phyloP scores from a whole-genome alignment of 306 rosid species.

The Cucurbita moschata region DNA sequence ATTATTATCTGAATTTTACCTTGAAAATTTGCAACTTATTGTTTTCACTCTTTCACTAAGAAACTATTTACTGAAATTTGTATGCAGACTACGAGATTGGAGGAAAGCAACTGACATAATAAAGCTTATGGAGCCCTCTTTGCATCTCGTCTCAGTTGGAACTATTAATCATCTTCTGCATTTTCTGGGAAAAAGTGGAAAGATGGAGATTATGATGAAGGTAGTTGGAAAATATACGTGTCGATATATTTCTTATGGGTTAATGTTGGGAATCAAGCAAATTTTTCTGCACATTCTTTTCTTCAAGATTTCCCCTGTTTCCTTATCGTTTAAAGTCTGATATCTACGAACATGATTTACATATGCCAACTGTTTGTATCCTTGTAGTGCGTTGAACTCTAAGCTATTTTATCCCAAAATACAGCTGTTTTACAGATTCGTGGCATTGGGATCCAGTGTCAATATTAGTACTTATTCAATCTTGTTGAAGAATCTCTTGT shows the following conservation, averaged over 20 bases:
- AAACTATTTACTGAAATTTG: slow-evolving; percentile 22
- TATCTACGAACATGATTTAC: not conserved
- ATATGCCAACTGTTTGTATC: not conserved
- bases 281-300: not conserved
- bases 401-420: slow-evolving; percentile 3
- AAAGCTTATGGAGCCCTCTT: slow-evolving; percentile 63
- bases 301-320: not conserved
- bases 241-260: slow-evolving; percentile 8
- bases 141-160: slow-evolving; percentile 50
- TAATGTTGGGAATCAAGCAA: not conserved
- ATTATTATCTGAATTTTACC: no score
- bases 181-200: slow-evolving; percentile 81
- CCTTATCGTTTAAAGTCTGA: not conserved
- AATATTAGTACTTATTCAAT: slow-evolving; percentile 58
- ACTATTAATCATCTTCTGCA: slow-evolving; percentile 56
- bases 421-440: slow-evolving; percentile 75
- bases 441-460: slow-evolving; percentile 51
- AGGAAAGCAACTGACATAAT: slow-evolving; percentile 48
- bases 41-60: not conserved
- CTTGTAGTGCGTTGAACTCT: not conserved
- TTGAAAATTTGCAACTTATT: no score
- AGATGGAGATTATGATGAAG: slow-evolving; percentile 73
- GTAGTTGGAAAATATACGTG: slow-evolving; percentile 18
- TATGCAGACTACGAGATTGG: slow-evolving; percentile 76
- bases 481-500: slow-evolving; percentile 72